Conservation (phyloP, 257 asterid genomes). For the Cinchona pubescens region DNA sequence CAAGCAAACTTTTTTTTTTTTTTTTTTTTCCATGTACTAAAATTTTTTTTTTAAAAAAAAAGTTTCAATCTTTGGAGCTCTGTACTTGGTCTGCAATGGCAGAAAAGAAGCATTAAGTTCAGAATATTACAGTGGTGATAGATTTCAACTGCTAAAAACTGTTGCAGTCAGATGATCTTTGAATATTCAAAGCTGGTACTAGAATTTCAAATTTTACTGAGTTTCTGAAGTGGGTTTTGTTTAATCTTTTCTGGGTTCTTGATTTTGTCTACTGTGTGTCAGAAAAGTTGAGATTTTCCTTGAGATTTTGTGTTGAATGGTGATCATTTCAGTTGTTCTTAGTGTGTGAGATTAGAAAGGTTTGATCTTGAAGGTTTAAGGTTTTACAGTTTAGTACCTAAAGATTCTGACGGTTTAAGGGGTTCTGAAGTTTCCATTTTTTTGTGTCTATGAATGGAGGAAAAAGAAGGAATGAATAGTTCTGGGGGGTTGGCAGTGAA, state of each 20-base stretch:
- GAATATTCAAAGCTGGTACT: slow-evolving; percentile 31
- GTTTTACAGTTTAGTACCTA: slow-evolving; percentile 16
- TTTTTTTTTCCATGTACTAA: slow-evolving; percentile 20
- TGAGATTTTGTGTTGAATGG: slow-evolving; percentile 20
- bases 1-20: slow-evolving; percentile 25
- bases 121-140: slow-evolving; percentile 29
- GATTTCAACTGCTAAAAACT: slow-evolving; percentile 32
- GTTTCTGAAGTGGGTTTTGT: slow-evolving; percentile 30
- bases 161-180: slow-evolving; percentile 45
- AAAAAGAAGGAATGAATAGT: slow-evolving; percentile 54
- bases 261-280: slow-evolving; percentile 10
- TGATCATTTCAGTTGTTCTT: slow-evolving; percentile 18
- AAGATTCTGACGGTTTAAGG: slow-evolving; percentile 27
- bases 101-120: slow-evolving; percentile 32
- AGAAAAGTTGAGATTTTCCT: slow-evolving; percentile 17
- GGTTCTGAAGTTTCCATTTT: slow-evolving; percentile 23
- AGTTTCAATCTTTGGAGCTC: slow-evolving; percentile 28
- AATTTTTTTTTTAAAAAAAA: slow-evolving; percentile 18
- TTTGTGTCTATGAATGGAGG: slow-evolving; percentile 69
- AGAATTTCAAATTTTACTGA: slow-evolving; percentile 34
- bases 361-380: slow-evolving; percentile 31
- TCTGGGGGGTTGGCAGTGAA: slow-evolving; percentile 42
- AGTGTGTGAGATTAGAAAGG: slow-evolving; percentile 27
- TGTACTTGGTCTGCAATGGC: slow-evolving; percentile 47
- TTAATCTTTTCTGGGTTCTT: slow-evolving; percentile 24